Conservation (phyloP, 1,284 basidiomycete species). For the Ustilago loliicola region DNA sequence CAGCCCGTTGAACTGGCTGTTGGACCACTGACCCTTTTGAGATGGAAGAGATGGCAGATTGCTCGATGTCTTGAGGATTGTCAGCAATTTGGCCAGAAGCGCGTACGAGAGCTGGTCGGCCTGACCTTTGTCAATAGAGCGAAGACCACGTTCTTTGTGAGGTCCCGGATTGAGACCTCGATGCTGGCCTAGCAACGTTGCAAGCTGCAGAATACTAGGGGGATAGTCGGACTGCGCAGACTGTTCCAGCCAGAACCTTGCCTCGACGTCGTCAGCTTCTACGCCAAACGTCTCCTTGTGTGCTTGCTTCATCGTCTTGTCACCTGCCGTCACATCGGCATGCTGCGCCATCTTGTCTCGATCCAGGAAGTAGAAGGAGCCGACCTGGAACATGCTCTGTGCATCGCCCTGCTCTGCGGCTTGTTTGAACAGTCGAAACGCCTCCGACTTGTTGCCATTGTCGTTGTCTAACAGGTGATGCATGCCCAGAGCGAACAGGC, state of each 20-base stretch:
- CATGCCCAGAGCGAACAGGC: slow-evolving; percentile 43
- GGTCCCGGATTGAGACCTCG: slow-evolving; percentile 30
- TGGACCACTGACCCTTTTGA: slow-evolving; percentile 51
- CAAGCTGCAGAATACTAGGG: slow-evolving; percentile 45
- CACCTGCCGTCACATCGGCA: slow-evolving; percentile 30
- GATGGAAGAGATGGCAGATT: slow-evolving; percentile 45
- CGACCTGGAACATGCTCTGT: slow-evolving; percentile 63
- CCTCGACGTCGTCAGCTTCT: slow-evolving; percentile 52
- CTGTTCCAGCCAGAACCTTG: slow-evolving; percentile 59
- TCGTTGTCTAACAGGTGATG: slow-evolving; percentile 27
- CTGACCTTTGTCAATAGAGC: slow-evolving; percentile 27
- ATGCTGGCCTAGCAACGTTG: slow-evolving; percentile 38
- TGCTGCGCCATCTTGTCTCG: slow-evolving; percentile 46
- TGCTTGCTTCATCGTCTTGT: slow-evolving; percentile 47
- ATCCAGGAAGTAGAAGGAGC: slow-evolving; percentile 55
- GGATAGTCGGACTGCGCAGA: slow-evolving; percentile 45
- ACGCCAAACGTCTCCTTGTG: slow-evolving; percentile 57
- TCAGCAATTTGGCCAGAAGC: slow-evolving; percentile 43
- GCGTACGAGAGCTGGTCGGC: slow-evolving; percentile 49
- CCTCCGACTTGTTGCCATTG: slow-evolving; percentile 23
- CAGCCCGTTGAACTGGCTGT: slow-evolving; percentile 46
- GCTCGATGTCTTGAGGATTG: slow-evolving; percentile 50
- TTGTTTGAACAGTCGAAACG: slow-evolving; percentile 52
- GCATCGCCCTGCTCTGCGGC: slow-evolving; percentile 61
- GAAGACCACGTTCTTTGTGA: slow-evolving; percentile 20